Evolutionary conservation across 768 basidiomycete species (phyloP).

Genomic region (Tylopilus cervinicoccineus): DNA sequence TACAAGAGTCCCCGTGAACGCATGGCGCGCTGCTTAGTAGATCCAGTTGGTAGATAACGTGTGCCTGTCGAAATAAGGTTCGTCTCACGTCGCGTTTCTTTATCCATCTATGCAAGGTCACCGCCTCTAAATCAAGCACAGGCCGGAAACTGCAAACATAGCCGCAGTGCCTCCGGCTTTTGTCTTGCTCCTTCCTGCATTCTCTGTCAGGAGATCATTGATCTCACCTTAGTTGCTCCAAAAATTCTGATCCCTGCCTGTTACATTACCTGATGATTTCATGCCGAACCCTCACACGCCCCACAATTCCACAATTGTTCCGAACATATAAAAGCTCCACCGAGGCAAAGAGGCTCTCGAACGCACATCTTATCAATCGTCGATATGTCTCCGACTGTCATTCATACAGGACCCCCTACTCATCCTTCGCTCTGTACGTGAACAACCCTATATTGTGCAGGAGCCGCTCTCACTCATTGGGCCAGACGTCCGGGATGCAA

Average conservation of each 20-base stretch:
- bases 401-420: slow-evolving; percentile 25
- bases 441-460: neutral
- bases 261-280: slow-evolving; percentile 18
- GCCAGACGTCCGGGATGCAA: slow-evolving; percentile 73
- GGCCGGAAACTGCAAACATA: slow-evolving; percentile 8
- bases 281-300: slow-evolving; percentile 16
- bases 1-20: slow-evolving; percentile 15
- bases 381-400: slow-evolving; percentile 14
- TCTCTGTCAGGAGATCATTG: slow-evolving; percentile 17
- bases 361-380: slow-evolving; percentile 5
- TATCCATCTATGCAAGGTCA: slow-evolving; percentile 24
- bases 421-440: slow-evolving; percentile 31
- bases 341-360: slow-evolving; percentile 2
- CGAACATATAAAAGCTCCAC: slow-evolving; percentile 23
- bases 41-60: slow-evolving; percentile 4
- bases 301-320: slow-evolving; percentile 10
- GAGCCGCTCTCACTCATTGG: neutral
- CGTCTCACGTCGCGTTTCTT: slow-evolving; percentile 29
- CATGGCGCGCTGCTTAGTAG: slow-evolving; percentile 9
- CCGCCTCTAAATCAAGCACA: slow-evolving; percentile 24
- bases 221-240: slow-evolving; percentile 18
- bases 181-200: slow-evolving; percentile 15
- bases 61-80: slow-evolving; percentile 31
- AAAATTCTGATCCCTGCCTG: slow-evolving; percentile 8
- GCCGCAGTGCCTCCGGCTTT: slow-evolving; percentile 8